These are phyloP conservation scores for Fraxinus quadrangulata DNA, from an alignment of 257 asterid genomes.

Conservation along the genomic window DNA sequence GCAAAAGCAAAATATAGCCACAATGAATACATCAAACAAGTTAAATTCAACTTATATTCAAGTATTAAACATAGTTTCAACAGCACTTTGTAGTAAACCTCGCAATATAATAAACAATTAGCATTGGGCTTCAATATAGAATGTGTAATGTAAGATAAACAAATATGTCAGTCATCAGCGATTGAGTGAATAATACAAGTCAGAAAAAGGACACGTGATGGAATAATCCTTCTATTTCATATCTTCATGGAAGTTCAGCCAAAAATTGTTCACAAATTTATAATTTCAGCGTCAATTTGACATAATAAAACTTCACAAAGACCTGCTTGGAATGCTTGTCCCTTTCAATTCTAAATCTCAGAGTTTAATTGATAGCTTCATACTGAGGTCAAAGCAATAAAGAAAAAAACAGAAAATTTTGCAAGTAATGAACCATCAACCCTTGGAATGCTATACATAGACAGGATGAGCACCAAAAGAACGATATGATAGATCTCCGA, in stretches of 20 bases:
- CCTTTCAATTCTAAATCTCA: background rate
- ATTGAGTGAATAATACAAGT: background rate
- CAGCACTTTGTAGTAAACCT: background rate
- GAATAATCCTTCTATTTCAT: background rate
- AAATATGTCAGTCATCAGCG: background rate
- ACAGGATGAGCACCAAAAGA: background rate
- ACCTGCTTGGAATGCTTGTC: background rate
- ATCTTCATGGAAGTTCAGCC: background rate
- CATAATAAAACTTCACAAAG: background rate
- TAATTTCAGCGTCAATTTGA: background rate
- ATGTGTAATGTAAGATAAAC: background rate
- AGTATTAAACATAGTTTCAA: background rate
- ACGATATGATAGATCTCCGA: background rate
- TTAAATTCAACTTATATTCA: background rate
- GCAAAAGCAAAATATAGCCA: slow-evolving; percentile 1
- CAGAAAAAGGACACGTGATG: background rate
- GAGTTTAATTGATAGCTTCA: background rate
- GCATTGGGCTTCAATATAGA: background rate
- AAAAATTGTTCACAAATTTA: too few species aligned
- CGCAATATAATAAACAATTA: too few species aligned
- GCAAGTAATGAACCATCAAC: background rate
- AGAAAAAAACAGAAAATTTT: too few species aligned
- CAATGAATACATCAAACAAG: background rate
- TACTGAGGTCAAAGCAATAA: too few species aligned
- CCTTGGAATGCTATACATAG: background rate